These are phyloP conservation scores for Phaeosphaeria sp. DNA, from an alignment of 2,329 filamentous ascomycete genomes.

Conservation along the genomic window DNA sequence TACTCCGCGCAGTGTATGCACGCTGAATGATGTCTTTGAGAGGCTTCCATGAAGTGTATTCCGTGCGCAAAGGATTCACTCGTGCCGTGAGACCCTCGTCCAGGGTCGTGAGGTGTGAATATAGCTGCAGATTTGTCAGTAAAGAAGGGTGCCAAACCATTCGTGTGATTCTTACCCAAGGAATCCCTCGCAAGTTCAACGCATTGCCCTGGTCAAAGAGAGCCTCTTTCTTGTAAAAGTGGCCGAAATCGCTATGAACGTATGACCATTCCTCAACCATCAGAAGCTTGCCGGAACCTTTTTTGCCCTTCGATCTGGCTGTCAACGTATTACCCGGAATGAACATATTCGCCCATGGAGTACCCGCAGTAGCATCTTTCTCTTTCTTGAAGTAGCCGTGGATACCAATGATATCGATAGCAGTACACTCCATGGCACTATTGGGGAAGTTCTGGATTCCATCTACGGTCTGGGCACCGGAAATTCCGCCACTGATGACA, in stretches of 20 bases:
- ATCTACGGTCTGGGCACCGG: constrained; percentile 30
- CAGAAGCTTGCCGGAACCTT: constrained; percentile 35
- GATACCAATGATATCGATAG: constrained; percentile 44
- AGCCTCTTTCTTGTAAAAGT: constrained; percentile 40
- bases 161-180: constrained; percentile 36
- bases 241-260: constrained; percentile 27
- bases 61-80: constrained; percentile 30
- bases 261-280: constrained; percentile 45
- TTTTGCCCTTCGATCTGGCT: constrained; percentile 29
- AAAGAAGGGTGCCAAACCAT: not conserved
- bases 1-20: constrained; percentile 32
- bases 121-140: constrained; percentile 28
- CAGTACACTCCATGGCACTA: constrained; percentile 38
- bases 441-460: constrained; percentile 42
- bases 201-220: constrained; percentile 46
- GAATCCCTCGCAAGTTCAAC: constrained; percentile 44
- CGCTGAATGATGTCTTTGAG: constrained; percentile 27
- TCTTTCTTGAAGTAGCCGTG: constrained; percentile 41
- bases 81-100: constrained; percentile 29
- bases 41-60: constrained; percentile 30
- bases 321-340: constrained; percentile 43
- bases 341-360: constrained; percentile 43
- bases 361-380: constrained; percentile 35
- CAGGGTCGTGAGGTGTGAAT: constrained; percentile 35
- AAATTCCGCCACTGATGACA: constrained; percentile 45